Conservation (phyloP, 2,329 filamentous ascomycete genomes). For the Fusarium incarnatum region DNA sequence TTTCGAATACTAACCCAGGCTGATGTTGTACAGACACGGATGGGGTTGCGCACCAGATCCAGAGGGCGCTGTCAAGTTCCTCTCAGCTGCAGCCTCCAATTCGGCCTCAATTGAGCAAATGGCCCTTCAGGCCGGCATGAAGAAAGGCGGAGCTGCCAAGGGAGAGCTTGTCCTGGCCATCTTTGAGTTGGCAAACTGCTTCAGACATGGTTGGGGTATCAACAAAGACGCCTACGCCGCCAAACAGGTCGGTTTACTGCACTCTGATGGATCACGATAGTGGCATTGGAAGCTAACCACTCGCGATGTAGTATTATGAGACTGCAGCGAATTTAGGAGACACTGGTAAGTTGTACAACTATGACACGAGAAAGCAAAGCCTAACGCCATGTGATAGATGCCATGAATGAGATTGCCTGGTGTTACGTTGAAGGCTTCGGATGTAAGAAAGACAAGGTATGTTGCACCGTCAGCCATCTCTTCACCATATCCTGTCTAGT, state of each 20-base stretch:
- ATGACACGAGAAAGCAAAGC: slow-evolving; percentile 4
- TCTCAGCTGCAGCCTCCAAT: slow-evolving; percentile 90
- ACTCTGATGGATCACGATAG: neutral
- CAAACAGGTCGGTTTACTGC: slow-evolving; percentile 64
- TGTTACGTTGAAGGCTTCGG: slow-evolving; percentile 98
- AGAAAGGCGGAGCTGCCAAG: slow-evolving; percentile 93
- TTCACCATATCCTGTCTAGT: slow-evolving; percentile 11
- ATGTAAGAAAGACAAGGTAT: slow-evolving; percentile 97
- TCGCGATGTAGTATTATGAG: slow-evolving; percentile 82
- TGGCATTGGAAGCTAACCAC: slow-evolving; percentile 16
- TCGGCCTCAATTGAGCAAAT: slow-evolving; percentile 87
- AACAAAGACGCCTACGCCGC: slow-evolving; percentile 87
- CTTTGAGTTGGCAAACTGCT: slow-evolving; percentile 92
- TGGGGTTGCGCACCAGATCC: slow-evolving; percentile 87
- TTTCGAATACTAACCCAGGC: slow-evolving; percentile 30
- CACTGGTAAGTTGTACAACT: slow-evolving; percentile 65
- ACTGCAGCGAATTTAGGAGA: slow-evolving; percentile 97
- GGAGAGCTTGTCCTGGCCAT: slow-evolving; percentile 96
- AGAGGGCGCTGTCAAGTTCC: slow-evolving; percentile 80
- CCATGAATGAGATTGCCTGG: slow-evolving; percentile 97
- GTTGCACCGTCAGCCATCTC: slow-evolving; percentile 52
- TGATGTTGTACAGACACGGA: slow-evolving; percentile 73
- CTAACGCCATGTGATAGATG: slow-evolving; percentile 67
- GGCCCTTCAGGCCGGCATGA: slow-evolving; percentile 86
- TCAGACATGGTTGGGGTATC: slow-evolving; percentile 95